These are phyloP conservation scores for Boletus patriciae DNA, from an alignment of 768 basidiomycete species.

Conservation along the genomic window DNA sequence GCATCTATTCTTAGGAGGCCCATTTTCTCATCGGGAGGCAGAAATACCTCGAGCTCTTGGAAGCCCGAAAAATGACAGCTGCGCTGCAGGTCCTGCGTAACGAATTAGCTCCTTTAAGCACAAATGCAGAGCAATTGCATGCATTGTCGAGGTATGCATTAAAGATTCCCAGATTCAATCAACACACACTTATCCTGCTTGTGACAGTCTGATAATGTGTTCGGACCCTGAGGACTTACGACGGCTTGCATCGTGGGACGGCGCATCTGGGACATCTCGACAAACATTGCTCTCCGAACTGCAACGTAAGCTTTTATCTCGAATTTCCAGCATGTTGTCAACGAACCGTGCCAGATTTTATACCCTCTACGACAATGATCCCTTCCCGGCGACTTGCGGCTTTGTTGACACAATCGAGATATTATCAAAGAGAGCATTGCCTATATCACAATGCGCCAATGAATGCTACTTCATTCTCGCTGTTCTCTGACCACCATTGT, in stretches of 20 bases:
- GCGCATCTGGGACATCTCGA: constrained; percentile 78
- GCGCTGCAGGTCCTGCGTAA: constrained; percentile 85
- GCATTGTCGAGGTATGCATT: constrained; percentile 75
- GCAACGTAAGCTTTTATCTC: constrained; percentile 59
- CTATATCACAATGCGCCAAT: constrained; percentile 80
- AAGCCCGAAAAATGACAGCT: constrained; percentile 72
- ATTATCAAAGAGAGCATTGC: constrained; percentile 78
- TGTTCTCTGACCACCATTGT: constrained; percentile 87
- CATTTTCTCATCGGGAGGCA: constrained; percentile 89
- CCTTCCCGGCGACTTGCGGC: constrained; percentile 85
- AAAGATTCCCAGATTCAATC: constrained; percentile 7
- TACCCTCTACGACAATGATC: constrained; percentile 90
- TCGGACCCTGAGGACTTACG: constrained; percentile 80
- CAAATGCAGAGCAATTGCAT: constrained; percentile 80
- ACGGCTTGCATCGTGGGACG: constrained; percentile 85
- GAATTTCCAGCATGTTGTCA: background rate
- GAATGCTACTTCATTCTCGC: constrained; percentile 61
- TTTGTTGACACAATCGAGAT: constrained; percentile 80
- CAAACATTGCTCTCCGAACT: constrained; percentile 71
- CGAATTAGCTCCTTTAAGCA: constrained; percentile 81
- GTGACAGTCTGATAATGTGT: constrained; percentile 85
- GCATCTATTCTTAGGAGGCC: constrained; percentile 55
- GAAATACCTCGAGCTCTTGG: constrained; percentile 93
- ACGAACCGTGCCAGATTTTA: constrained; percentile 57
- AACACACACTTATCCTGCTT: constrained; percentile 17